Base-by-base conservation (phyloP, 768 basidiomycete species). In the Zangia roseola region DNA sequence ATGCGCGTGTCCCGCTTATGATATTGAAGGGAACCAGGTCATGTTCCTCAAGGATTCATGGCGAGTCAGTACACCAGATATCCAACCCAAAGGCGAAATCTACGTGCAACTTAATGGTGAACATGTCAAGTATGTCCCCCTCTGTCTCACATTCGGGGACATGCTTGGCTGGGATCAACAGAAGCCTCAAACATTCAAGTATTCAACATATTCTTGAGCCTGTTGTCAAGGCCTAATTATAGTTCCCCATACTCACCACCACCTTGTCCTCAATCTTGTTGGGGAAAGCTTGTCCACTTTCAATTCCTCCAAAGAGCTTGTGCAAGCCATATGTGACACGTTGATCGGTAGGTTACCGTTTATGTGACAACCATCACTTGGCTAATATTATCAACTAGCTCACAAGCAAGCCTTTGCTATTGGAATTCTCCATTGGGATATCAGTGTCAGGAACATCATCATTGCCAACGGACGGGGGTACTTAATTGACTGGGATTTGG, bases 401-500 rank as follows among this genome's bases (percentile, higher is more conserved):
- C 39, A 40, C 21, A 23, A 25, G 12, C 12, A 25, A 6, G 13
- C 13, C 5, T 40, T 24, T 14, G 39, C 12, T 7, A 6, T n/a
- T 14, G 43, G 17, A 3, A 63, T 48, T 28, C 26, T 48, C 16
- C 52, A 53, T 13, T 10, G 37, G 2, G 36, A 53, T 31, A 52
- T 64, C 34, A 68, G 64, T 35, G 39, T 37, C 5, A 46, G 50
- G 13, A 67, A 65, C 35, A 56, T 65, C 38, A 19, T 41, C 21
- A 49, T 45, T 38, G 47, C 25, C 16, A n/a, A 39, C 24, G 55
- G 53, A 4, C 10, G 33, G 2, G 60, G 60, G 13, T 17, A 58
- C n/a, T 49, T 68, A 13, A 57, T 54, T 35, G 66, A 68, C 40
- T 65, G 57, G 63, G 67, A 68, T 42, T 45, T 63, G 4, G 56